phyloP scores from a whole-genome alignment of 352 stramenopile genomes.

The Globisporangium carolinianum region DNA sequence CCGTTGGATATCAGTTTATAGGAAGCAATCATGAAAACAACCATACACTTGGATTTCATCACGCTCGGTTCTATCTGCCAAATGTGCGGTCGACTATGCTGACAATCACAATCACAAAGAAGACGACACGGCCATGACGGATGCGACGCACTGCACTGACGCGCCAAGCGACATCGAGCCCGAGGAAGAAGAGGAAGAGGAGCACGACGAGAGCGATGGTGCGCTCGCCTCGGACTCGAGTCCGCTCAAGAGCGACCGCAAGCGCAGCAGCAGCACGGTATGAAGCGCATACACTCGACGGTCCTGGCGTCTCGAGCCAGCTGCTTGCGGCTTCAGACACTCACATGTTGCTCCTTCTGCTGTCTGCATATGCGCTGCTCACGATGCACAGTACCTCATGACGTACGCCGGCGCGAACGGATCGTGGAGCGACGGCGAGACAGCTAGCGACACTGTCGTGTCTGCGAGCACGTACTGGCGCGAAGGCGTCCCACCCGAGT shows the following conservation, averaged over 20 bases:
- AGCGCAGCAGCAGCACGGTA: constrained; percentile 9
- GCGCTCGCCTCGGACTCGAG: constrained; percentile 8
- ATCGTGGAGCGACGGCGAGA: constrained; percentile 3
- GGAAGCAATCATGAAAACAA: too few relatives aligned
- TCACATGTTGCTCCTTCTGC: neutral
- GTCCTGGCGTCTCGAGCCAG: too few relatives aligned
- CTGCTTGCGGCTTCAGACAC: neutral
- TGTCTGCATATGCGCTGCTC: neutral
- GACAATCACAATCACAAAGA: neutral
- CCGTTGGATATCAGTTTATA: too few relatives aligned
- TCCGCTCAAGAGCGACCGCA: constrained; percentile 11
- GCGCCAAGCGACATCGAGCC: constrained; percentile 6
- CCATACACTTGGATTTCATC: too few relatives aligned
- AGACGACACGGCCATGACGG: constrained; percentile 6
- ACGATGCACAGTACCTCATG: constrained; percentile 2
- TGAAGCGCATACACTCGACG: neutral
- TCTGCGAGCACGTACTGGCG: constrained; percentile 12
- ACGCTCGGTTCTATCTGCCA: neutral
- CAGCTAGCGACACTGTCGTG: neutral
- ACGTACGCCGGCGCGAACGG: neutral
- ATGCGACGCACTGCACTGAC: neutral
- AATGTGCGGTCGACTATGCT: neutral
- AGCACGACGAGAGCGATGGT: constrained; percentile 7
- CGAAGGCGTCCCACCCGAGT: constrained; percentile 7
- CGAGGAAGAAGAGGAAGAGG: constrained; percentile 11